These are phyloP conservation scores for Plantago ovata DNA, from an alignment of 257 asterid genomes.

Conservation along the genomic window DNA sequence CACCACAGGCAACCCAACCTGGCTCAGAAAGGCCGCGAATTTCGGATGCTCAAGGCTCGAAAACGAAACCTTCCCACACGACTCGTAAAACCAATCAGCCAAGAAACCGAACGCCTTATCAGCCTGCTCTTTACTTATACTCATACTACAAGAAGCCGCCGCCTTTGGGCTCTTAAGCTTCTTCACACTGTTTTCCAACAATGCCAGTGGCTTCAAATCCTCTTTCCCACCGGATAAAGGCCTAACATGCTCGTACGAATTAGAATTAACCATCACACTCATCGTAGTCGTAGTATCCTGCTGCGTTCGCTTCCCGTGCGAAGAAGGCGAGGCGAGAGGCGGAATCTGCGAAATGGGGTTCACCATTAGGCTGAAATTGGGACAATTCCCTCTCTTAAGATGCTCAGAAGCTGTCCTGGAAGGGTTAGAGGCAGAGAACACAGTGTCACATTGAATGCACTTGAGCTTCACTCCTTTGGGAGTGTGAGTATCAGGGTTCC, in stretches of 20 bases:
- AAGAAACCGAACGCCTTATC: conserved; percentile 49
- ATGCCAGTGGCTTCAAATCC: conserved; percentile 75
- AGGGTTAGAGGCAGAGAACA: conserved; percentile 82
- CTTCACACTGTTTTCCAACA: conserved; percentile 79
- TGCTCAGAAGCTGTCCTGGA: conserved; percentile 88
- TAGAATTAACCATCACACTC: conserved; percentile 38
- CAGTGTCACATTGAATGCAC: conserved; percentile 68
- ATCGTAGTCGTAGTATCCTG: conserved; percentile 35
- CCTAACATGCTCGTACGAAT: conserved; percentile 26
- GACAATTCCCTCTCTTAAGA: conserved; percentile 73
- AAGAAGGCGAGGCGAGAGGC: conserved; percentile 69
- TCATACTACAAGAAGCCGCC: conserved; percentile 49
- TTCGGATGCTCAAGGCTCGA: conserved; percentile 78
- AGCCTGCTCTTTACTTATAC: conserved; percentile 55
- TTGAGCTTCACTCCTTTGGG: conserved; percentile 82
- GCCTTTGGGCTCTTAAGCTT: conserved; percentile 64
- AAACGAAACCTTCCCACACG: conserved; percentile 55
- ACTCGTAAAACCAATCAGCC: conserved; percentile 82
- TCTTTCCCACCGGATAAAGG: conserved; percentile 78
- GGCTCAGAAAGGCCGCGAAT: conserved; percentile 69
- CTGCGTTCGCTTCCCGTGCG: conserved; percentile 56
- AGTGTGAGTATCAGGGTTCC: conserved; percentile 50
- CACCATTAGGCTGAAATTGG: conserved; percentile 52
- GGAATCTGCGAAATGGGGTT: conserved; percentile 66
- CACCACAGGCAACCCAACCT: conserved; percentile 62